Base-by-base conservation (phyloP, 371 early-diverging fungal species). In the Rhizopus sp. region DNA sequence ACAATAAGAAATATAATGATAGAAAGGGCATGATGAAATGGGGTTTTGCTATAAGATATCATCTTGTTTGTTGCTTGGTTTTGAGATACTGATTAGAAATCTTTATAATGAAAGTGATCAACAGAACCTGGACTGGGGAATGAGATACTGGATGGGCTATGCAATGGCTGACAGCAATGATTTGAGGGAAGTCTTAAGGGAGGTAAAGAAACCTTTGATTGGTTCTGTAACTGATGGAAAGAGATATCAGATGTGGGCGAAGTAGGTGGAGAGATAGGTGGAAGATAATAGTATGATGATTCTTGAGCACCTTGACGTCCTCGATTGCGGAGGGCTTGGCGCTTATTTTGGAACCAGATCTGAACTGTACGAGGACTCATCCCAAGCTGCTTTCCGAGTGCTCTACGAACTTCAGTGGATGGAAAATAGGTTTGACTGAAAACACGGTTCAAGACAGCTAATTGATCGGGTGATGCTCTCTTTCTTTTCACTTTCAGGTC, bases 301-400 rank as follows among this genome's bases (percentile, higher is more conserved):
- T 44, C 55, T n/a, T 76, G 77, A 4, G 80, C 66, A 47, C 71
- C 70, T 42, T 78, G 77, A 32, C 63, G 64, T 7, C 72, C 70
- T 73, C 72, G 66, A 60, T 85, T 60, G 59, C 88, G 64, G 30
- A 75, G 56, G 0, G 79, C 73, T 60, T 88, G 88, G 16, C 97
- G 84, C 55, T 92, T 87, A 74, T 97, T 97, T 72, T 97, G 97
- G 73, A 97, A 97, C 97, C 97, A 95, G 32, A 95, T 92, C 65
- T 97, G 94, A 0, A 96, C 92, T 12, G 90, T 84, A 72, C 82
- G 51, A 70, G 69, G 69, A 49, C 75, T 93, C 96, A 97, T 97
- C 38, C 89, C 86, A 16, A 95, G 81, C 59, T 93, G 87, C 54
- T 84, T 84, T 12, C 92, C 93, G 10, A 99, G 82, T 44, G 86